Conservation (phyloP, 2,329 filamentous ascomycete genomes). For the Trichoderma sp. region DNA sequence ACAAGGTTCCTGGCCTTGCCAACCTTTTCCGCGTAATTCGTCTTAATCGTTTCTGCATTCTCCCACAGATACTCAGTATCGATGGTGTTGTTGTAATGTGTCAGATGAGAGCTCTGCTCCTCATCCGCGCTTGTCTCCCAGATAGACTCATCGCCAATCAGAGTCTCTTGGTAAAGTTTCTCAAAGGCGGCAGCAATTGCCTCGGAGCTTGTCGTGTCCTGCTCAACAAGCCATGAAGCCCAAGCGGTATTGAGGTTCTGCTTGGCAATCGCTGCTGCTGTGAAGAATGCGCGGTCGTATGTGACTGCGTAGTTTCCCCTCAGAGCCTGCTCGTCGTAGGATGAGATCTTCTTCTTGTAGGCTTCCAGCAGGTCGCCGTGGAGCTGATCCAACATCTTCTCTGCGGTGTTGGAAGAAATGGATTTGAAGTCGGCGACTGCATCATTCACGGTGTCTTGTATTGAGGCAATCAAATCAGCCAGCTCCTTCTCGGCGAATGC, state of each 20-base stretch:
- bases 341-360: constrained; percentile 14
- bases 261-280: neutral
- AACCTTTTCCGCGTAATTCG: constrained; percentile 5
- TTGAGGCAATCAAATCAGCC: constrained; percentile 4
- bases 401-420: neutral
- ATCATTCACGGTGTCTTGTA: neutral
- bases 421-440: constrained; percentile 2
- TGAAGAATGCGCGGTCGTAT: constrained; percentile 16
- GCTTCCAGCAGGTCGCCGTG: constrained; percentile 10
- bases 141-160: constrained; percentile 4
- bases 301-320: constrained; percentile 12
- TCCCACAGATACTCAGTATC: constrained; percentile 17
- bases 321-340: constrained; percentile 16
- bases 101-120: constrained; percentile 8
- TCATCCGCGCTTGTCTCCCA: constrained; percentile 15
- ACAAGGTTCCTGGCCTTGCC: neutral
- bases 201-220: neutral
- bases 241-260: constrained; percentile 7
- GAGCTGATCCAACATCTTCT: constrained; percentile 4
- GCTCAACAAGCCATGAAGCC: constrained; percentile 10
- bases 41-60: constrained; percentile 1
- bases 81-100: constrained; percentile 15
- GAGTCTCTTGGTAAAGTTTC: neutral
- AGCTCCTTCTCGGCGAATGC: constrained; percentile 10
- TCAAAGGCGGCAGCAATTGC: constrained; percentile 1